phyloP scores from a whole-genome alignment of 2,329 filamentous ascomycete genomes.

The Pseudogymnoascus sp. region DNA sequence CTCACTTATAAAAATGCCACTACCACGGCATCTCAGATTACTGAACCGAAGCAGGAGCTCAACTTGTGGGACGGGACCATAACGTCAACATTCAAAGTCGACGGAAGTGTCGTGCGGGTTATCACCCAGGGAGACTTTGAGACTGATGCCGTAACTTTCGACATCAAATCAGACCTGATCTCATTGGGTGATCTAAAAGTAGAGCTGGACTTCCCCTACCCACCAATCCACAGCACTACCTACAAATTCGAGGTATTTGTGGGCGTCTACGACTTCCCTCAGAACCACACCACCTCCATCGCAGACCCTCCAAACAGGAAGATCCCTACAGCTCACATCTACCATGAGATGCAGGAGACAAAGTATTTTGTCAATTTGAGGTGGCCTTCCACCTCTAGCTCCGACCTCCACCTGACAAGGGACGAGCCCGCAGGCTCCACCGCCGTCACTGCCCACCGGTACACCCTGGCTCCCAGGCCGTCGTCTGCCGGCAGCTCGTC shows the following conservation, averaged over 20 bases:
- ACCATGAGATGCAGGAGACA: constrained; percentile 33
- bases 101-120: constrained; percentile 29
- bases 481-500: constrained; percentile 8
- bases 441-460: background rate
- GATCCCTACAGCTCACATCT: constrained; percentile 27
- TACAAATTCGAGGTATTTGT: constrained; percentile 38
- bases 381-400: background rate
- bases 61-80: constrained; percentile 35
- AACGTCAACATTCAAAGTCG: constrained; percentile 32
- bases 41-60: constrained; percentile 29
- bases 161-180: constrained; percentile 32
- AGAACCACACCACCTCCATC: constrained; percentile 24
- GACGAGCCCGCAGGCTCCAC: background rate
- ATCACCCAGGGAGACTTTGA: constrained; percentile 33
- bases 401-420: background rate
- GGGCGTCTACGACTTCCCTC: constrained; percentile 34
- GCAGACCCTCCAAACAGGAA: constrained; percentile 10
- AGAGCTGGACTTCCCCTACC: constrained; percentile 38
- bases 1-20: constrained; percentile 27
- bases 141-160: constrained; percentile 32
- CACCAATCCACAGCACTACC: constrained; percentile 20
- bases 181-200: constrained; percentile 29
- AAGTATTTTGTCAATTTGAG: constrained; percentile 28
- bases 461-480: background rate
- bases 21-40: constrained; percentile 27